phyloP scores from a whole-genome alignment of 2,329 filamentous ascomycete species.

The Davidsoniella neocaledoniae region DNA sequence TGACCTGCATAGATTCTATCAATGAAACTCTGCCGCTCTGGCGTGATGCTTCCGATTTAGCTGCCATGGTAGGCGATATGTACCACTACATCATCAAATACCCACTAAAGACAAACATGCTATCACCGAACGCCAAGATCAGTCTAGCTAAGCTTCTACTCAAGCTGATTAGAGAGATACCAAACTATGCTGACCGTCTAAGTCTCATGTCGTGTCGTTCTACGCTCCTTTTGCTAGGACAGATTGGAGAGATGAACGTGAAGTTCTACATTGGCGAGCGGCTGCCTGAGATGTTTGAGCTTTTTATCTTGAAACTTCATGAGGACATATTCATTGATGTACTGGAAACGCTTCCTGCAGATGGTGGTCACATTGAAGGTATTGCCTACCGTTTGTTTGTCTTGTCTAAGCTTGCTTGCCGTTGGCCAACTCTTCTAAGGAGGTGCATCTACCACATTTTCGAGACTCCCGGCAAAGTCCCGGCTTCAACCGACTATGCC shows the following conservation, averaged over 20 bases:
- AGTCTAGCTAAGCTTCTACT: conserved; percentile 53
- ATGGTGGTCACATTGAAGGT: conserved; percentile 57
- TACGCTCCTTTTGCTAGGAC: conserved; percentile 57
- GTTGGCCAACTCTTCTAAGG: conserved; percentile 73
- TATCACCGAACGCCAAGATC: conserved; percentile 53
- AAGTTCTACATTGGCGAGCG: conserved; percentile 59
- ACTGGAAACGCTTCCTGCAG: conserved; percentile 57
- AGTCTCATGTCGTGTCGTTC: conserved; percentile 46
- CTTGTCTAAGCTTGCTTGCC: conserved; percentile 58
- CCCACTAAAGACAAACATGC: conserved; percentile 47
- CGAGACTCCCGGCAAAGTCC: conserved; percentile 64
- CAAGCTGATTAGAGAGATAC: conserved; percentile 46
- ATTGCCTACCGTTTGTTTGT: conserved; percentile 70
- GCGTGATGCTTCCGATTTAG: conserved; percentile 42
- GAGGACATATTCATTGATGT: conserved; percentile 75
- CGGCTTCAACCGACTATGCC: conserved; percentile 50
- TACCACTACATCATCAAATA: conserved; percentile 62
- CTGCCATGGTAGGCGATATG: conserved; percentile 52
- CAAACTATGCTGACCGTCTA: conserved; percentile 46
- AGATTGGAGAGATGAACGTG: conserved; percentile 47
- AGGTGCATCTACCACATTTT: conserved; percentile 88
- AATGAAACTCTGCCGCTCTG: conserved; percentile 46
- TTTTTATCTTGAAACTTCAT: conserved; percentile 69
- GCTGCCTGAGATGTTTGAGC: conserved; percentile 58
- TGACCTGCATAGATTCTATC: conserved; percentile 51